Evolutionary conservation across 2,329 filamentous ascomycete genomes (phyloP).

Genomic region (Claviceps purpurea): DNA sequence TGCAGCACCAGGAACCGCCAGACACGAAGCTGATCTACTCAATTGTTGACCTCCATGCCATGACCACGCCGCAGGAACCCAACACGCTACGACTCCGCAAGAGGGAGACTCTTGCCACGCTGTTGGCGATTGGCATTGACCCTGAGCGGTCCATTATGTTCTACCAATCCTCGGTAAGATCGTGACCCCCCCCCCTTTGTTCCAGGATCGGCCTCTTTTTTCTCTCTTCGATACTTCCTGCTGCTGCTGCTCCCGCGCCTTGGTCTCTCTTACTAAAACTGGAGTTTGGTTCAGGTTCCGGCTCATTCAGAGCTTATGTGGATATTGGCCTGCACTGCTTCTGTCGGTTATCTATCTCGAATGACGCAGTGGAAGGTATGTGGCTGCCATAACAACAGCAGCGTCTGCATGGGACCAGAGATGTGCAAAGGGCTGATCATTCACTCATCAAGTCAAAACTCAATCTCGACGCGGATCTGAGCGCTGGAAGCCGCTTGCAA

Average conservation of each 20-base stretch:
- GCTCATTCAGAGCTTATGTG: slow-evolving; percentile 90
- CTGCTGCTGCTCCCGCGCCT: not conserved
- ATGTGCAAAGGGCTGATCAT: not conserved
- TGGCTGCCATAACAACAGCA: not conserved
- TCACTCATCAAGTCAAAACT: slow-evolving; percentile 53
- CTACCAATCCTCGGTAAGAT: slow-evolving; percentile 59
- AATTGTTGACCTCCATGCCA: slow-evolving; percentile 86
- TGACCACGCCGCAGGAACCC: slow-evolving; percentile 63
- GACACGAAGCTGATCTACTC: slow-evolving; percentile 61
- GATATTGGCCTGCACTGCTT: slow-evolving; percentile 85
- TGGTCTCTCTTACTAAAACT: not conserved
- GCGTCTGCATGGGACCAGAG: too few species aligned
- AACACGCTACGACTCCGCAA: slow-evolving; percentile 48
- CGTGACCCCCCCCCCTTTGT: slow-evolving; percentile 13
- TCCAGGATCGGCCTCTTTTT: not conserved
- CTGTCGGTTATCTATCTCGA: slow-evolving; percentile 84
- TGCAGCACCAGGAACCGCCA: slow-evolving; percentile 50
- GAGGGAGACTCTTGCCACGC: slow-evolving; percentile 61
- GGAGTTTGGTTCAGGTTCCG: slow-evolving; percentile 37
- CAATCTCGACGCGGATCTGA: slow-evolving; percentile 45
- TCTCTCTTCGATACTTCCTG: not conserved
- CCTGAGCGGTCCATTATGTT: slow-evolving; percentile 69
- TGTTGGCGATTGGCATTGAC: slow-evolving; percentile 75
- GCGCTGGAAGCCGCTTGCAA: slow-evolving; percentile 42
- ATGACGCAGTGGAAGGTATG: slow-evolving; percentile 98